Evolutionary conservation across 2,329 filamentous ascomycete species (phyloP), one percentile per base, ranked within the genome.

Genomic region (Colletotrichum coccodes): DNA sequence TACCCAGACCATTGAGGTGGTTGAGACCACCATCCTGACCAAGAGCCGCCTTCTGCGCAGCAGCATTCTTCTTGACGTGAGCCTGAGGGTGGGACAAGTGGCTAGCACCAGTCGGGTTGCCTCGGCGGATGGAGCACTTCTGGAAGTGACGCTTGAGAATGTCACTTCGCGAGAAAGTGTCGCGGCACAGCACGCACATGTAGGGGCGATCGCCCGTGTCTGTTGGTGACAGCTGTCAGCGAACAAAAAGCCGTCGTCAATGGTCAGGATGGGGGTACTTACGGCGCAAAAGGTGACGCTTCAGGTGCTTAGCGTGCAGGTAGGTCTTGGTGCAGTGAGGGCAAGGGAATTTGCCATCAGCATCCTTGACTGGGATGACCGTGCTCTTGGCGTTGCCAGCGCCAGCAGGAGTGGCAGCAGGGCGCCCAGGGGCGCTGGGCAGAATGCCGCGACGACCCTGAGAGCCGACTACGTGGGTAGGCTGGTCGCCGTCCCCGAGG

Each of bases 91-190:
- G 94, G 74, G 95, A 97, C 81, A 99, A 83, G 84, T 99, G 96
- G 77, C 93, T 97, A 71, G 94, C 94, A 75, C 95, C 95, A 18
- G 94, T 97, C 62, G 96, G 95, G 82, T 98, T 98, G 67, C 96
- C 96, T 78, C 96, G 92, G 76, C 96, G 91, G 73, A 98, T 94
- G 44, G 96, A 98, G 84, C 96, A 99, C 86, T 99, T 99, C 82
- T 98, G 95, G 83, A 98, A 99, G 84, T 99, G 96, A 73, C 96
- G 94, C 87, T 99, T 99, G 76, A 99, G 85, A 73, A 99, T 98
- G 79, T 99, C 96, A 86, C 94, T 97, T 80, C 96, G 92, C 56
- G 94, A 97, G 83, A 99, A 99, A 38, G 95, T 98, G 82, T 98
- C 96, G 80, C 96, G 94, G 86, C 96, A 99, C 59, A 99, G 87